Evolutionary conservation across 148 eudicot genomes (phyloP).

Genomic region (Chenopodium suecicum): DNA sequence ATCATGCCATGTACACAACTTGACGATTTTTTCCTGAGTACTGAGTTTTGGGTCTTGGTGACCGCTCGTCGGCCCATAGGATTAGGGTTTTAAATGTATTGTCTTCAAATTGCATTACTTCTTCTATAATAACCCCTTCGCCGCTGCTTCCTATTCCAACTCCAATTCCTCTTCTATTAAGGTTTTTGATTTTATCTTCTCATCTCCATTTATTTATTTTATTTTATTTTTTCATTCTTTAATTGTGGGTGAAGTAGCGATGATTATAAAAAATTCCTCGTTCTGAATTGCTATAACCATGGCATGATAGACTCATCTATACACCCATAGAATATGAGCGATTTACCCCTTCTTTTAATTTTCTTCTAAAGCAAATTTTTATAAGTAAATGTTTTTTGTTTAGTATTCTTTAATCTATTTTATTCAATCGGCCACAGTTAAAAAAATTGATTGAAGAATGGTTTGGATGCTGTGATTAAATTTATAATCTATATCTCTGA

Average conservation of each 20-base stretch:
- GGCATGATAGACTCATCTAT: conserved; percentile 22
- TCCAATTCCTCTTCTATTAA: neutral
- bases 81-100: neutral
- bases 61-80: neutral
- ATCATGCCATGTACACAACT: no score
- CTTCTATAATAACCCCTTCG: neutral
- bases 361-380: no score
- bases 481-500: neutral
- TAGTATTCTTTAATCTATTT: no score
- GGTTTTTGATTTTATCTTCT: no score
- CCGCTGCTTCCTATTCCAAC: neutral
- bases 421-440: no score
- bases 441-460: no score
- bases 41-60: no score
- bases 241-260: neutral
- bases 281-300: conserved; percentile 14
- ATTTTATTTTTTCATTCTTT: neutral
- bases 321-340: conserved; percentile 29
- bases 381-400: neutral
- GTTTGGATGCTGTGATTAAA: conserved; percentile 22
- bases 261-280: conserved; percentile 25
- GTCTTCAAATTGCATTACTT: neutral
- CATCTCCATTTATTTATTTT: neutral
- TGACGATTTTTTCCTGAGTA: no score
- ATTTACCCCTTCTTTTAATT: neutral